Base-by-base conservation (phyloP, 192 early-diverging fungal species). In the Oehlia diaphana region DNA sequence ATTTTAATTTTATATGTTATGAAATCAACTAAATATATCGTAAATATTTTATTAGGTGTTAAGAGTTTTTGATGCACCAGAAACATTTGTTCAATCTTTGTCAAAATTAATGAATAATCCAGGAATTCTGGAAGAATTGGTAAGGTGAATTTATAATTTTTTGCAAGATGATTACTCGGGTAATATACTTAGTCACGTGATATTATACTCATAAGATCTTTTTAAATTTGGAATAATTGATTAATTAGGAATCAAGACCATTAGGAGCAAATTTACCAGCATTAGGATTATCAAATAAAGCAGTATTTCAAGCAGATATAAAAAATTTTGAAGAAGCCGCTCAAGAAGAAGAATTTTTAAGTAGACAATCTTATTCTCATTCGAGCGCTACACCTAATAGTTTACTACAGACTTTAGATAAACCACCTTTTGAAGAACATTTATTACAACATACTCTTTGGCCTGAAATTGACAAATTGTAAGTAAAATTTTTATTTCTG, bases 401-500 rank as follows among this genome's bases (percentile, higher is more conserved):
- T n/a, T 80, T 82, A 42, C 21, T 77, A 33, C 81, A 88, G 21
- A 84, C 79, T 39, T 80, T 91, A 84, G 79, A 66, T 2, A 83
- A 86, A 44, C 95, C 94, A 68, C 98, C 96, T 9, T 89, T 95
- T 78, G 98, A 99, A 83, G 95, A 97, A 79, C 92, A 95, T 74
- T 87, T 98, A 44, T 78, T 94, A 79, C 93, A 95, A 76, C 89
- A 94, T 82, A 96, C 96, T 37, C 86, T 99, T 23, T 99, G 98
- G 98, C 96, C 98, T 2, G 98, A 99, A 87, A 86, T 92, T 9
- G 92, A 97, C 79, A 98, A 99, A 84, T 88, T 98, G 80, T 98
- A 74, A 86, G 78, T 80, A 2, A 78, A 85, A 77, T 44, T 44
- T 70, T 42, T 70, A 39, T 44, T 44, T 0, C 4, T 5, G 3